Base-by-base conservation (phyloP, 78 protist species). In the Fonticula alba region DNA sequence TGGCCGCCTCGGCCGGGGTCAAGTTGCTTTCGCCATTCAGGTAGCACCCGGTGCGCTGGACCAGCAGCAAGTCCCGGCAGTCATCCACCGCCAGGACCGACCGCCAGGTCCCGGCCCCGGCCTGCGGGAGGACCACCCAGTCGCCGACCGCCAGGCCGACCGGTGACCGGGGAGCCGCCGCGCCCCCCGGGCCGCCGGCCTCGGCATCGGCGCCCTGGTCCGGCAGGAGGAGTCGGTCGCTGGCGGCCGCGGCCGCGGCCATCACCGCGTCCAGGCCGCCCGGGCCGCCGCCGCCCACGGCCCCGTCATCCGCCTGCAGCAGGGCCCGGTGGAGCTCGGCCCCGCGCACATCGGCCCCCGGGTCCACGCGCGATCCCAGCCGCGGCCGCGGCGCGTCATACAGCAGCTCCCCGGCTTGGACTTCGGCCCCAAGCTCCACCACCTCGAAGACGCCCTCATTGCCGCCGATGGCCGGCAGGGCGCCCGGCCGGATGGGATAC, bases 381-480 rank as follows among this genome's bases (percentile, higher is more conserved):
- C n/a, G n/a, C n/a, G n/a, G n/a, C n/a, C 69, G 75, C 26, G 68
- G 2, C 13, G 69, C 80, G n/a, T 2, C 29, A 22, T 67, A 41
- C n/a, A 10, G 29, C 31, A 3, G 43, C 67, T 64, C 59, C 43
- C 58, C 19, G 26, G 20, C 32, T 35, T 33, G 2, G 56, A 9
- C 65, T 32, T 50, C 19, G 41, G 67, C 31, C 47, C 80, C 80
- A 27, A 68, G 59, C 11, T 57, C 51, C 31, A n/a, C 68, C 26
- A 75, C 69, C 32, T 59, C 75, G 75, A 24, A 40, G n/a, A 61
- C 35, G 15, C 76, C 68, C 52, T 71, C 76, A 11, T n/a, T 50
- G 20, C 80, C 80, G 15, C 59, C 80, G n/a, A 69, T 36, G 9
- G 80, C 72, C 7, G 80, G 80, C 56, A 69, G 62, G 41, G 58